Conservation (phyloP, 768 basidiomycete genomes). For the Dioszegia hungarica region DNA sequence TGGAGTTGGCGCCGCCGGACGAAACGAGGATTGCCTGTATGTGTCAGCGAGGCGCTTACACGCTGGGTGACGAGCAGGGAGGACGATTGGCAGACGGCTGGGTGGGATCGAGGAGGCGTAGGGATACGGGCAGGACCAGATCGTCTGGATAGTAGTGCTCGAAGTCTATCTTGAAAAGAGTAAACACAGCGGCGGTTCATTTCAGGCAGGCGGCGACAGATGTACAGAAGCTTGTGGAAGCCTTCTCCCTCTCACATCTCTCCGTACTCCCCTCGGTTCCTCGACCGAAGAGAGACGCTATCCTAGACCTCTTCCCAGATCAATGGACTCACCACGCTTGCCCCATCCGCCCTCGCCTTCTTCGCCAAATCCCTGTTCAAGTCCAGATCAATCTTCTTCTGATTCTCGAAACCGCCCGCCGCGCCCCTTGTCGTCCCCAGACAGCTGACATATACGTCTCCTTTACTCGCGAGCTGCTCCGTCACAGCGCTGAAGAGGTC, state of each 20-base stretch:
- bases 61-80: not conserved
- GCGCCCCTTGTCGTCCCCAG: constrained; percentile 40
- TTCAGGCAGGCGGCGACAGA: no score
- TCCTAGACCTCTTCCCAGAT: no score
- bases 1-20: constrained; percentile 18
- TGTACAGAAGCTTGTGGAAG: no score
- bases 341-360: constrained; percentile 40
- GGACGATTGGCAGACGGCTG: no score
- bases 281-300: no score
- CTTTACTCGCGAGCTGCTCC: constrained; percentile 1
- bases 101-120: no score
- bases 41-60: not conserved
- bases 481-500: constrained; percentile 16
- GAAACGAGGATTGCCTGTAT: constrained; percentile 43
- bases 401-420: constrained; percentile 35
- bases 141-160: no score
- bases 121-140: no score
- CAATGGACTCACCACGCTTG: constrained; percentile 33
- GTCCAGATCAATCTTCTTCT: constrained; percentile 39
- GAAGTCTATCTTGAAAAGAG: no score
- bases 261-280: no score
- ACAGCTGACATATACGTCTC: constrained; percentile 33
- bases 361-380: constrained; percentile 41
- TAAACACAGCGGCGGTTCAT: no score
- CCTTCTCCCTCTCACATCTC: no score